Evolutionary conservation across 148 eudicot genomes (phyloP), one percentile per base, ranked within the genome.

Genomic region (Fagopyrum tataricum): DNA sequence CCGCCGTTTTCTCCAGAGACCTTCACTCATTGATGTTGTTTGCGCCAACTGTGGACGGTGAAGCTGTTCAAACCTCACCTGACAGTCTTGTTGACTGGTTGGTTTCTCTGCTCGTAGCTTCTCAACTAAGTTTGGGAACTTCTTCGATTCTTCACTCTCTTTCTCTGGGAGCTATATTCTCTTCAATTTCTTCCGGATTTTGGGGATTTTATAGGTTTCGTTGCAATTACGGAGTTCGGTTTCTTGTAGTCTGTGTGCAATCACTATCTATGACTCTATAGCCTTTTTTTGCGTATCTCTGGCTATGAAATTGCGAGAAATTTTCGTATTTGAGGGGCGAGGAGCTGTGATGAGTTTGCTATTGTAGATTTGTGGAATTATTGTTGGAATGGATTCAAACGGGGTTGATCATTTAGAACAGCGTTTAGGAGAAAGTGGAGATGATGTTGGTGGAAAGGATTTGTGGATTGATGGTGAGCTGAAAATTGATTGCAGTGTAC

Each of bases 41-140:
- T 4, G 10, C 4, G 62, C 62, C 4, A 56, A 21, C 13, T 64
- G 69, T 64, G 20, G 69, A 64, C 14, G 69, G 67, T 61, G 67
- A 61, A 61, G 41, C 37, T 23, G 41, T 26, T 37, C 43, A 10
- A 64, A 64, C 20, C 69, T 64, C 43, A 64, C 69, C 69, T n/a
- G 69, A 3, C 69, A 64, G 69, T 64, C 69, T 12, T 39, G n/a
- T 64, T 64, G 69, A 64, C 69, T 64, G 42, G 69, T 64, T 64
- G 69, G 44, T 64, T 64, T 64, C 26, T 26, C 21, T 20, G 24
- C 62, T 10, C 7, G 62, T 56, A 2, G 37, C 42, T 64, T 64
- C 69, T 4, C 41, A 13, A 31, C 69, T 31, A 64, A 37, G 69
- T 64, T 31, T 64, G 3, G 21, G 43, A 17, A 13, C 13, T 64